Base-by-base conservation (phyloP, 768 basidiomycete genomes). In the Termitomyces sp. region DNA sequence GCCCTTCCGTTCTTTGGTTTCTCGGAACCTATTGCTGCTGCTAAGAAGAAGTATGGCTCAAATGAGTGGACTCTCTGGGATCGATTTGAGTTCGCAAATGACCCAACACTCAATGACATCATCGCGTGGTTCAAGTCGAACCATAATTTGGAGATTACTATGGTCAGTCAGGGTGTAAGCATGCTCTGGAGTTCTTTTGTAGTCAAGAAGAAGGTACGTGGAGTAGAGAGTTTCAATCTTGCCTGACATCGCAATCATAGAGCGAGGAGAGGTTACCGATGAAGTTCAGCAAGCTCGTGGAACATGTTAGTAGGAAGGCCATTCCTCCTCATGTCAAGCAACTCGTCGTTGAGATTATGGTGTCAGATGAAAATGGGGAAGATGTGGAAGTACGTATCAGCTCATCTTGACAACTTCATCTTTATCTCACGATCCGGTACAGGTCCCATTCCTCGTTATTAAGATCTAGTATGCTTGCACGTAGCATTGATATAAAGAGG, bases 1-100 rank as follows among this genome's bases (percentile, higher is more conserved):
- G 97, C 97, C 3, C 73, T 99, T 52, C 97, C 97, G 1, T 98
- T 98, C 86, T 98, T 98, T 66, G 97, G 93, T 26, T 99, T 98
- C 78, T 98, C 95, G 2, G 97, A 99, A 65, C 97, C 97, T 11
- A 91, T 98, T 59, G 86, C 85, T 3, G 93, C 94, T 19, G 64
- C 81, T 58, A 98, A 96, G 77, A 77, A 84, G 60, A 96, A 94
- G 80, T 98, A 93, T 68, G 85, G 87, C 53, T 70, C 77, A 43
- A 89, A 82, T 1, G 93, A 96, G 60, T 99, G 96, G 96, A 98
- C 97, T 4, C 79, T 99, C 40, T 98, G 96, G 96, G 94, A 98
- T 72, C 86, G 96, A 51, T 92, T 98, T 75, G 88, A 93, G 70
- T 91, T 99, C 71, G 78, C 83, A 65, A 84, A 87, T 63, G 86